Conservation (phyloP, 495 filamentous ascomycete genomes). For the Hyaloscypha finlandica region DNA sequence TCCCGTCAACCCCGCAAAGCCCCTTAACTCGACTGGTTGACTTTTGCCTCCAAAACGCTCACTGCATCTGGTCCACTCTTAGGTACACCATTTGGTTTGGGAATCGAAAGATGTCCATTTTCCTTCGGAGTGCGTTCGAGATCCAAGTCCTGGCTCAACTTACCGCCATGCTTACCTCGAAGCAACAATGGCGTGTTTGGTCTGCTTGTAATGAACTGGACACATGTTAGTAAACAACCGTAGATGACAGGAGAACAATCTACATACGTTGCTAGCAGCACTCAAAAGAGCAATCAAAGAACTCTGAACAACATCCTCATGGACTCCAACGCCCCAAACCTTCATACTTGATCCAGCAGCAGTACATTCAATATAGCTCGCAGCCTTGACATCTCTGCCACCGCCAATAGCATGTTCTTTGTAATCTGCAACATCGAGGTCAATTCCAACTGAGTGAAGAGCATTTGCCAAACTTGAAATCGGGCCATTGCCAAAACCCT, state of each 20-base stretch:
- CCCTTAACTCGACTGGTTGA: constrained; percentile 35
- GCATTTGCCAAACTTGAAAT: constrained; percentile 88
- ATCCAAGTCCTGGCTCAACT: constrained; percentile 40
- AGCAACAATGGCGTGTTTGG: constrained; percentile 56
- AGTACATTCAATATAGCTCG: constrained; percentile 90
- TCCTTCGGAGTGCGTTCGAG: constrained; percentile 30
- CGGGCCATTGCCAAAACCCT: constrained; percentile 83
- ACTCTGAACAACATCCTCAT: constrained; percentile 92
- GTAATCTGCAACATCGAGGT: constrained; percentile 91
- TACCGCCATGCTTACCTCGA: constrained; percentile 37
- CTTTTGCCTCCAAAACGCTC: constrained; percentile 46
- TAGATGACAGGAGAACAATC: neutral
- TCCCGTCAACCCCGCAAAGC: constrained; percentile 18
- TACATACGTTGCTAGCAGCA: constrained; percentile 84
- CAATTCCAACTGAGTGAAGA: constrained; percentile 76
- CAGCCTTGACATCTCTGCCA: constrained; percentile 81
- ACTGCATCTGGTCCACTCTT: constrained; percentile 40
- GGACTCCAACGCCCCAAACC: constrained; percentile 96
- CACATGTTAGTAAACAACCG: neutral
- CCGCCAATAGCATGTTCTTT: constrained; percentile 92
- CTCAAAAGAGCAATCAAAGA: constrained; percentile 86
- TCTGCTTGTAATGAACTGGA: constrained; percentile 58
- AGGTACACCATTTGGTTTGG: constrained; percentile 34
- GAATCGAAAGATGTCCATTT: constrained; percentile 27
- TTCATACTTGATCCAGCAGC: constrained; percentile 65